Conservation (phyloP, 345 rosid species). For the Sapria himalayana region DNA sequence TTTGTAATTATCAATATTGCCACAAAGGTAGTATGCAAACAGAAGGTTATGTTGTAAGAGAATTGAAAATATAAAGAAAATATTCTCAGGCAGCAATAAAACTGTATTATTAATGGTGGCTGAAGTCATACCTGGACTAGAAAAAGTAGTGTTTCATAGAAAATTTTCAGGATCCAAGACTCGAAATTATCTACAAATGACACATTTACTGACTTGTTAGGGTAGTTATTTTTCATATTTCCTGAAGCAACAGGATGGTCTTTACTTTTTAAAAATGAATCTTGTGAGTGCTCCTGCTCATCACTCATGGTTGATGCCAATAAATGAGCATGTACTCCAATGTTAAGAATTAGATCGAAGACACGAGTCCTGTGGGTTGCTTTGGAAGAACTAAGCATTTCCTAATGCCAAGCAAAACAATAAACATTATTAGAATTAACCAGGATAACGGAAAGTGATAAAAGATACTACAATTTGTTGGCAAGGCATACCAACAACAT, state of each 20-base stretch:
- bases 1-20: too few relatives aligned
- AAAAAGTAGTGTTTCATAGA: slow-evolving; percentile 74
- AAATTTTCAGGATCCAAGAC: slow-evolving; percentile 80
- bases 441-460: too few relatives aligned
- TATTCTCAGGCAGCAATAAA: too few relatives aligned
- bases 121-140: slow-evolving; percentile 74
- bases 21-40: too few relatives aligned
- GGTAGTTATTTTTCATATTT: slow-evolving; percentile 26
- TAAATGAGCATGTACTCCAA: slow-evolving; percentile 92
- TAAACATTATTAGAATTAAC: slow-evolving; percentile 11
- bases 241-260: slow-evolving; percentile 30
- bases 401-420: slow-evolving; percentile 33
- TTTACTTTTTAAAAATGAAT: slow-evolving; percentile 37
- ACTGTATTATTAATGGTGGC: too few relatives aligned
- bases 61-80: too few relatives aligned
- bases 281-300: slow-evolving; percentile 63
- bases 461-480: too few relatives aligned
- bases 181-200: slow-evolving; percentile 64
- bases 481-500: slow-evolving; percentile 67
- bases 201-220: slow-evolving; percentile 25
- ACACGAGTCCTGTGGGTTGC: slow-evolving; percentile 68
- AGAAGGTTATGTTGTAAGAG: too few relatives aligned
- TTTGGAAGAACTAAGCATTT: slow-evolving; percentile 75
- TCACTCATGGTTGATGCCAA: slow-evolving; percentile 62
- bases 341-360: slow-evolving; percentile 86